Evolutionary conservation across 2,329 filamentous ascomycete genomes (phyloP).

Genomic region (Rhinocladiella similis): DNA sequence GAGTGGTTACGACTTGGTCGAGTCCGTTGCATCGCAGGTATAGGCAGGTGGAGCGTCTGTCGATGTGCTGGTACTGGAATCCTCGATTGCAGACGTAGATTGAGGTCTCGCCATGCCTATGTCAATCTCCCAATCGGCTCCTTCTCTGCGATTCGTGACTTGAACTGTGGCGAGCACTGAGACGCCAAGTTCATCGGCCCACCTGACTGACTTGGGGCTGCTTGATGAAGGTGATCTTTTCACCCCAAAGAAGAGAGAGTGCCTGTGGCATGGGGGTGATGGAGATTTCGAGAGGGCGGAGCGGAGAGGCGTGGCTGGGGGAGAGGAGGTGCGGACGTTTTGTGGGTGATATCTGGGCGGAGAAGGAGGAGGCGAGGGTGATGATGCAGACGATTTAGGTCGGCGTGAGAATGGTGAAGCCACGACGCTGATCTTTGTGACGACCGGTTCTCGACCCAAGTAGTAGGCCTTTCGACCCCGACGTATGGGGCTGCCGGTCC

Average conservation of each 20-base stretch:
- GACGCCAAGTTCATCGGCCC: constrained; percentile 20
- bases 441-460: background rate
- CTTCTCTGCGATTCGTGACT: background rate
- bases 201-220: constrained; percentile 22
- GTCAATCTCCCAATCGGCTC: constrained; percentile 5
- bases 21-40: too few species aligned
- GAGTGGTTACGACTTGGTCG: too few species aligned
- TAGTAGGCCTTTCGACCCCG: constrained; percentile 7
- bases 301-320: constrained; percentile 10
- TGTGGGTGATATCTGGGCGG: background rate
- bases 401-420: constrained; percentile 3
- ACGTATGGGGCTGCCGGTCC: background rate
- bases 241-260: constrained; percentile 3
- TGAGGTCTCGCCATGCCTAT: constrained; percentile 1
- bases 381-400: background rate
- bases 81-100: too few species aligned
- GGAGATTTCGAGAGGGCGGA: constrained; percentile 22
- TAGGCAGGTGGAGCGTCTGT: too few species aligned
- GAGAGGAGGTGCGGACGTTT: background rate
- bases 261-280: background rate
- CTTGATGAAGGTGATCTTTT: background rate
- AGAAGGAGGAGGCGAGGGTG: background rate
- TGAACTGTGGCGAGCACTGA: constrained; percentile 12
- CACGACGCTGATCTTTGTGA: constrained; percentile 19
- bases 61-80: too few species aligned